phyloP scores from a whole-genome alignment of 257 asterid species.

The Henckelia pumila region DNA sequence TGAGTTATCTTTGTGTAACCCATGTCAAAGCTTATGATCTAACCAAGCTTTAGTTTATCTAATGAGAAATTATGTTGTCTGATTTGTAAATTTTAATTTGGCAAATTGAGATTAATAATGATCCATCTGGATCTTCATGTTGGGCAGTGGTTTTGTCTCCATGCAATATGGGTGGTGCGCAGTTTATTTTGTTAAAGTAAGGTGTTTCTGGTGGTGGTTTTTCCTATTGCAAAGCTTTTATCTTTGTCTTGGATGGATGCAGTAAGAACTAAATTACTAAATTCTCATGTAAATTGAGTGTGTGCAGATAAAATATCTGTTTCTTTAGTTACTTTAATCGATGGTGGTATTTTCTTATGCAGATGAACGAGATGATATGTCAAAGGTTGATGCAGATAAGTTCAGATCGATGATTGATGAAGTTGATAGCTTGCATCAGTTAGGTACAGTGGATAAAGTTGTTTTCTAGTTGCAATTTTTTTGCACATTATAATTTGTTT shows the following conservation, averaged over 20 bases:
- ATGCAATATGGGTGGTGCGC: background rate
- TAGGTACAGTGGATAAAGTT: slow-evolving; percentile 45
- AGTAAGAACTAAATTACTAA: background rate
- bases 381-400: slow-evolving; percentile 57
- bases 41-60: background rate
- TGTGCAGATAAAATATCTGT: background rate
- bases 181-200: background rate
- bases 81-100: background rate
- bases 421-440: slow-evolving; percentile 75
- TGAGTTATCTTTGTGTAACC: background rate
- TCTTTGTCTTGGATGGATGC: background rate
- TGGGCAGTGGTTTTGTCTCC: background rate
- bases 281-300: background rate
- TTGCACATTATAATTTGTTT: background rate
- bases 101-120: background rate
- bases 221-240: slow-evolving; percentile 8
- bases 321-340: background rate
- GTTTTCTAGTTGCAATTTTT: background rate
- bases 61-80: background rate
- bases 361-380: slow-evolving; percentile 84
- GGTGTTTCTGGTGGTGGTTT: background rate
- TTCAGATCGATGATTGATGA: slow-evolving; percentile 69
- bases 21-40: background rate
- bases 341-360: slow-evolving; percentile 28
- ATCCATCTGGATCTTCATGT: background rate